Base-by-base conservation (phyloP, 306 rosid genomes). In the Cicer yamashitae region DNA sequence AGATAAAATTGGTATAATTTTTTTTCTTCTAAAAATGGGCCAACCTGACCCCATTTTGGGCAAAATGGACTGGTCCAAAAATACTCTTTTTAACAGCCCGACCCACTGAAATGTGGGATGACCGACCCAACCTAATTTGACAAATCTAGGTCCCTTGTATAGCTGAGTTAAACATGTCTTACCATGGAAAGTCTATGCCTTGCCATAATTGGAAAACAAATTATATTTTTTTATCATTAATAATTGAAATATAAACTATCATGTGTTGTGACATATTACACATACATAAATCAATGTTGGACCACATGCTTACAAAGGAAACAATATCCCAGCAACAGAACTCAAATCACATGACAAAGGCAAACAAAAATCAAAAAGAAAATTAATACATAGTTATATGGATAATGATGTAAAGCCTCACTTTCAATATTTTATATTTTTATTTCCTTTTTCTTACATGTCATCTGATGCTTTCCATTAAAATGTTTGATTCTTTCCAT, bases 401-500 rank as follows among this genome's bases (percentile, higher is more conserved):
- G 47, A 63, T 10, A 63, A 63, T 8, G 30, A 63, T 20, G 67
- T 15, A 67, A 59, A 40, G 30, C 40, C 45, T 59, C 64, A 38
- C 7, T 48, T 30, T 67, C 60, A 40, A 60, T 41, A 15, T 10
- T 68, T 48, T 14, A 25, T 25, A 25, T 25, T 25, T 25, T 25
- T 25, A 25, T 25, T 51, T 43, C 56, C 13, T 7, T 37, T 51
- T 68, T 38, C 67, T 56, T 61, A 11, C 7, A 8, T 67, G 20
- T 64, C 64, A 43, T 13, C 59, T 15, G 51, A 70, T 80, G 77
- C 74, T 41, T 14, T 73, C 38, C 75, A 54, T 3, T 7, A 45
- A 44, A 22, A 5, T 61, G 17, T 77, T 52, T 30, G 76, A 77
- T 81, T 84, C 83, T 77, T 54, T 62, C 17, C 52, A 54, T 69